Percentiles rank a stretch among this genome's conserved stretches.
These are phyloP conservation scores for Fraxinus anomala DNA, from an alignment of 257 asterid species.

Conservation along the genomic window DNA sequence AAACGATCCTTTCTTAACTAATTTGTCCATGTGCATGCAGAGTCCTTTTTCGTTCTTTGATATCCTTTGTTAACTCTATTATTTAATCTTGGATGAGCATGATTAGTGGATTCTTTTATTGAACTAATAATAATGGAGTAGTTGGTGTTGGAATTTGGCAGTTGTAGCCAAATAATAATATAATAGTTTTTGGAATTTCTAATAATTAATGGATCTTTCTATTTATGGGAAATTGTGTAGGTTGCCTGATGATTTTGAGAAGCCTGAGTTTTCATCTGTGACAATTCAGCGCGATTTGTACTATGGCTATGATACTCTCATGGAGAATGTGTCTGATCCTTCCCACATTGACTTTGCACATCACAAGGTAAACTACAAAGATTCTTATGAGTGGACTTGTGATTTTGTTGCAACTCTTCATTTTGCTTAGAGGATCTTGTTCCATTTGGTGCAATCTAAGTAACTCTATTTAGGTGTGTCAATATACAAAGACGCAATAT, in stretches of 20 bases:
- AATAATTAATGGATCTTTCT: conserved; percentile 6
- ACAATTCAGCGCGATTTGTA: conserved; percentile 92
- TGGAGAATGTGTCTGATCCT: conserved; percentile 99
- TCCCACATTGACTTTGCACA: conserved; percentile 98
- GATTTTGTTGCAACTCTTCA: background rate
- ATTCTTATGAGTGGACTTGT: background rate
- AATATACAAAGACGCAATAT: background rate
- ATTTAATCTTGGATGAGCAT: conserved; percentile 13
- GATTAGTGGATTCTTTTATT: conserved; percentile 20
- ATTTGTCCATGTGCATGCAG: background rate
- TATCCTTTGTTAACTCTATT: background rate
- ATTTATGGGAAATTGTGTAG: conserved; percentile 41
- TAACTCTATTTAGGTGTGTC: background rate
- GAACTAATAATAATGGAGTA: conserved; percentile 7
- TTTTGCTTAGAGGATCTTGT: background rate
- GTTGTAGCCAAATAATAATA: conserved; percentile 11
- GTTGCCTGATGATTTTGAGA: conserved; percentile 94
- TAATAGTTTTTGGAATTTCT: conserved; percentile 2
- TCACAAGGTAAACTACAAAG: conserved; percentile 65
- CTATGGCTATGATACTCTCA: conserved; percentile 94
- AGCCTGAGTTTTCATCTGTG: conserved; percentile 88
- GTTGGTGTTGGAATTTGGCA: conserved; percentile 22
- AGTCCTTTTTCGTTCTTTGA: background rate
- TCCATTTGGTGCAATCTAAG: conserved; percentile 3
- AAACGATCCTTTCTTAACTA: conserved; percentile 19